Evolutionary conservation across 441 rosid species (phyloP).

Genomic region (Brassica hybrid): DNA sequence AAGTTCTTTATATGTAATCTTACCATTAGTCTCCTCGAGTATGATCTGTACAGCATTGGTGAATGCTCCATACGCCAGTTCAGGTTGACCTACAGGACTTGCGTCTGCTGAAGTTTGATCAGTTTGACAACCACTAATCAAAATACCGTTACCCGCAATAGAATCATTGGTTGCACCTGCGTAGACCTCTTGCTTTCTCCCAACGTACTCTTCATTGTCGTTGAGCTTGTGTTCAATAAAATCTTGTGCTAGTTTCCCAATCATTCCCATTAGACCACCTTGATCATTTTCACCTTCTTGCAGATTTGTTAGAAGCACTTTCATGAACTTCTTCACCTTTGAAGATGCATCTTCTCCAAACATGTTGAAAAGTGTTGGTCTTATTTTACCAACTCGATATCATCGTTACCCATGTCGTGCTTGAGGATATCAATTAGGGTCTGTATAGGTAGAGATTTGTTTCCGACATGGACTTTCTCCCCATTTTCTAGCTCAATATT

Average conservation of each 20-base stretch:
- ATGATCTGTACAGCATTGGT: conserved; percentile 87
- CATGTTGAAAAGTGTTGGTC: conserved; percentile 79
- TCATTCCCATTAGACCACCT: conserved; percentile 76
- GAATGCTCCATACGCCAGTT: conserved; percentile 82
- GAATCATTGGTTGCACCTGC: conserved; percentile 62
- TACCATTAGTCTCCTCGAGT: conserved; percentile 62
- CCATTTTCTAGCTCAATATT: conserved; percentile 50
- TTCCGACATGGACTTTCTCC: conserved; percentile 59
- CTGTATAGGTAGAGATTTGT: conserved; percentile 74
- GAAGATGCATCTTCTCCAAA: conserved; percentile 94
- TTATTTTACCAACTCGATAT: conserved; percentile 83
- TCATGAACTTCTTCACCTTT: conserved; percentile 99
- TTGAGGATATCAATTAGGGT: conserved; percentile 83
- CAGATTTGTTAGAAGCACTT: conserved; percentile 61
- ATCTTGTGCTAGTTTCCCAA: conserved; percentile 79
- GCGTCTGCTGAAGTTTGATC: conserved; percentile 90
- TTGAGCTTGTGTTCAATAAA: conserved; percentile 77
- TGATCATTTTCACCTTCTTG: conserved; percentile 41
- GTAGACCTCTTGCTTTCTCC: conserved; percentile 70
- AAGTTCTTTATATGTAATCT: conserved; percentile 63
- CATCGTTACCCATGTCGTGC: conserved; percentile 89
- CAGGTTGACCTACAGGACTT: conserved; percentile 75
- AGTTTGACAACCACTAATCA: conserved; percentile 51
- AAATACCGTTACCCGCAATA: conserved; percentile 69
- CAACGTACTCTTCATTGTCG: conserved; percentile 59